phyloP scores from a whole-genome alignment of 2,329 filamentous ascomycete species.

The Fusarium sp. region DNA sequence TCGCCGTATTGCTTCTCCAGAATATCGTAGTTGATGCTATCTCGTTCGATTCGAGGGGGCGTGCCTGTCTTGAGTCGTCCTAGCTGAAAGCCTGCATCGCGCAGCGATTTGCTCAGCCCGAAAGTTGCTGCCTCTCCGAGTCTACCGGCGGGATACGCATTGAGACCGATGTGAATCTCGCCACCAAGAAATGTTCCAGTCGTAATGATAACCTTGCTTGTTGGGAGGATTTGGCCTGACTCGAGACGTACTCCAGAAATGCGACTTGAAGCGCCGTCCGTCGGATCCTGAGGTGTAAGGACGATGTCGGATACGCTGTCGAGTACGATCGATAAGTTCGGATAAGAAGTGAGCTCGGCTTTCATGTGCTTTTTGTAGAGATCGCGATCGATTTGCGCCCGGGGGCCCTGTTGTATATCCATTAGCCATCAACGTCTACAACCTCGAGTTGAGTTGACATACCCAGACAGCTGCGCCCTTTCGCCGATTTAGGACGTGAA shows the following conservation, averaged over 20 bases:
- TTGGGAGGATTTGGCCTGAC: slow-evolving; percentile 84
- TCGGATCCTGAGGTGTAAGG: slow-evolving; percentile 58
- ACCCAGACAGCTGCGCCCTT: slow-evolving; percentile 96
- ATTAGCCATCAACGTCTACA: slow-evolving; percentile 2
- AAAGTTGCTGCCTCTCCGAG: slow-evolving; percentile 95
- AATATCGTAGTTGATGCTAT: slow-evolving; percentile 81
- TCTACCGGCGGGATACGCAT: slow-evolving; percentile 86
- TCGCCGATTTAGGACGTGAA: slow-evolving; percentile 85
- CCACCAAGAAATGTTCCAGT: slow-evolving; percentile 96
- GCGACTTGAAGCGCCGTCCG: slow-evolving; percentile 68
- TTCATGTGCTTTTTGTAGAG: slow-evolving; percentile 93
- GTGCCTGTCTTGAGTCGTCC: slow-evolving; percentile 96
- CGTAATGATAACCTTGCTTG: slow-evolving; percentile 88
- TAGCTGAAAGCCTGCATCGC: slow-evolving; percentile 87
- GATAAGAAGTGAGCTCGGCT: slow-evolving; percentile 82
- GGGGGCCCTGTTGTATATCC: slow-evolving; percentile 70
- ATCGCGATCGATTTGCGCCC: slow-evolving; percentile 92
- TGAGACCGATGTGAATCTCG: slow-evolving; percentile 94
- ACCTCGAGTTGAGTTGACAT: slow-evolving; percentile 35
- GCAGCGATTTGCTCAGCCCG: slow-evolving; percentile 89
- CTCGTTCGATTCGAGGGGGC: slow-evolving; percentile 84
- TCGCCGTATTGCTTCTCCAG: slow-evolving; percentile 84
- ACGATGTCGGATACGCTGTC: slow-evolving; percentile 95
- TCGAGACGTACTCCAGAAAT: slow-evolving; percentile 90
- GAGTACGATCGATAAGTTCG: slow-evolving; percentile 82